Base-by-base conservation (phyloP, 2,329 filamentous ascomycete genomes). In the Rhytidhysteron rufulum region DNA sequence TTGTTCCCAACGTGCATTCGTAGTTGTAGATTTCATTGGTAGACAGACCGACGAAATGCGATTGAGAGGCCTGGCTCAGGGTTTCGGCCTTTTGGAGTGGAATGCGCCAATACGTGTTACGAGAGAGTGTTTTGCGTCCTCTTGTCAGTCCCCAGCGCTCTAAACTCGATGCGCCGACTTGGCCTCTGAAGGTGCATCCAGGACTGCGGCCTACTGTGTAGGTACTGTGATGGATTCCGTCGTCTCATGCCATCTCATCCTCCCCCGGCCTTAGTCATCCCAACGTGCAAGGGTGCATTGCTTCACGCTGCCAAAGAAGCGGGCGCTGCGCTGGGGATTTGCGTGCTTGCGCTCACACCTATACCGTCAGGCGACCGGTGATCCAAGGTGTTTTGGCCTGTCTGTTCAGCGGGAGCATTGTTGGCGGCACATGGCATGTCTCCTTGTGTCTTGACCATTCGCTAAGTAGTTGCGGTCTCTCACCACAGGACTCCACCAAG, bases 341-440 rank as follows among this genome's bases (percentile, higher is more conserved):
- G n/a, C n/a, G n/a, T n/a, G n/a, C n/a, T n/a, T n/a, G n/a, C n/a
- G n/a, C n/a, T n/a, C n/a, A n/a, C n/a, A n/a, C n/a, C n/a, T n/a
- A n/a, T n/a, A n/a, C n/a, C n/a, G n/a, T n/a, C n/a, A n/a, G n/a
- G n/a, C n/a, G n/a, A n/a, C n/a, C n/a, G n/a, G n/a, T n/a, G n/a
- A n/a, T 16, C 27, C 25, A 19, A 3, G n/a, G 31, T 32, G 19
- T 21, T 40, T 16, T 19, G 25, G 30, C 29, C 41, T 58, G 48
- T 53, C 49, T 45, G 47, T 41, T 51, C 46, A 53, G 51, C 54
- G 43, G 52, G 57, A 60, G 58, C 61, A 59, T 65, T 63, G 58
- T 63, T 66, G 54, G 60, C 61, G 57, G 55, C 58, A 59, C 53
- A 47, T 44, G 44, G 43, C 44, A 51, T 62, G 54, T 51, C 50